These are phyloP conservation scores for Ilyonectria sp. DNA, from an alignment of 2,329 filamentous ascomycete species.

Conservation along the genomic window DNA sequence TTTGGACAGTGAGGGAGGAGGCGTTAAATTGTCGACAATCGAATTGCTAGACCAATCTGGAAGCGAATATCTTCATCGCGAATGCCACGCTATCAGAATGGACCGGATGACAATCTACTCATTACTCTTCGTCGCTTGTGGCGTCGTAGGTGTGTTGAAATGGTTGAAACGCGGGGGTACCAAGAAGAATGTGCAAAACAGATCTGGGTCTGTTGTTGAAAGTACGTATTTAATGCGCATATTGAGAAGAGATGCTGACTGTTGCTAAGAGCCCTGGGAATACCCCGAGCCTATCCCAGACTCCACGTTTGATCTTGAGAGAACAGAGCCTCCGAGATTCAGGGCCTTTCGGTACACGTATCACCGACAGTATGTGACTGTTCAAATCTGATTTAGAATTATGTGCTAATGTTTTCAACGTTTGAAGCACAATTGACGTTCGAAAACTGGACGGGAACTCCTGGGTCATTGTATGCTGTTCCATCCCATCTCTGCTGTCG, in stretches of 20 bases:
- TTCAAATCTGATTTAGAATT: too few species aligned
- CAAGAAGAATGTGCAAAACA: neutral
- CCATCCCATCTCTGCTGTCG: neutral
- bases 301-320: slow-evolving; percentile 6
- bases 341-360: slow-evolving; percentile 19
- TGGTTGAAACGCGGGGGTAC: neutral
- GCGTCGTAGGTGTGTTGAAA: neutral
- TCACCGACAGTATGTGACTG: slow-evolving; percentile 9
- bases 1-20: neutral
- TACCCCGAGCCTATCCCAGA: slow-evolving; percentile 5
- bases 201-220: neutral
- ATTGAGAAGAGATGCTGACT: neutral
- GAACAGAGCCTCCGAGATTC: slow-evolving; percentile 3
- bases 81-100: neutral
- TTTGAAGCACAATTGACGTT: slow-evolving; percentile 16
- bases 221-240: neutral
- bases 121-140: neutral
- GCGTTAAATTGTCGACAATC: too few species aligned
- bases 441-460: slow-evolving; percentile 13
- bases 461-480: slow-evolving; percentile 14
- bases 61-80: neutral
- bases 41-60: neutral
- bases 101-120: neutral
- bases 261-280: neutral
- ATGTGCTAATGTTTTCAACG: neutral